phyloP scores from a whole-genome alignment of 441 rosid genomes.

The Capsella rubella region DNA sequence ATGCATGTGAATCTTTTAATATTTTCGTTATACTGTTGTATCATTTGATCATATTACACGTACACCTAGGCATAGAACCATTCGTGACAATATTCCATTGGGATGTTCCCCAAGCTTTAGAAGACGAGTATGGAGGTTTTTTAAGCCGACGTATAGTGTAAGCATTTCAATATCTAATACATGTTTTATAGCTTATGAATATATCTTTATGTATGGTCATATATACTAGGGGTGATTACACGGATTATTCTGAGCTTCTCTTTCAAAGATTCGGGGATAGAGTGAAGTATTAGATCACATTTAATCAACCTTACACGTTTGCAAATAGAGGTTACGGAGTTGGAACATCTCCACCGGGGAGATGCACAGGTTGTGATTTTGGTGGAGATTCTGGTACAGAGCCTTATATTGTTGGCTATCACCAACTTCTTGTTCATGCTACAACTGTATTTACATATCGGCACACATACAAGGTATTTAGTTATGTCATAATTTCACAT shows the following conservation, averaged over 20 bases:
- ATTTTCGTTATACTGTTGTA: too few relatives aligned
- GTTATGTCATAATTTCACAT: too few relatives aligned
- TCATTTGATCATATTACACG: background rate
- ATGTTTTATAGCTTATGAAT: background rate
- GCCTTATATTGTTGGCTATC: too few relatives aligned
- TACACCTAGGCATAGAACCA: background rate
- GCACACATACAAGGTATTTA: too few relatives aligned
- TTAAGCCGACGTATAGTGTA: background rate
- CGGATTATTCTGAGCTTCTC: background rate
- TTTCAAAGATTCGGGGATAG: background rate
- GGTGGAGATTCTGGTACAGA: too few relatives aligned
- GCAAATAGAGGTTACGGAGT: background rate
- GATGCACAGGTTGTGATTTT: background rate
- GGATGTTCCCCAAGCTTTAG: background rate
- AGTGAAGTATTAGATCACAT: background rate
- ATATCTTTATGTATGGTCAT: background rate
- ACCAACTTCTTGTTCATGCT: too few relatives aligned
- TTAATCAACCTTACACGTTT: too few relatives aligned
- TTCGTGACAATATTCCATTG: background rate
- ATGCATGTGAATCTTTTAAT: too few relatives aligned
- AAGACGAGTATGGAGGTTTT: background rate
- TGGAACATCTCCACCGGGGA: background rate
- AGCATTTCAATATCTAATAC: background rate
- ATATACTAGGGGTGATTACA: background rate
- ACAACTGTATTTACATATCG: too few relatives aligned